These are phyloP conservation scores for Coemansia erecta DNA, from an alignment of 192 early-diverging fungal genomes.

Conservation along the genomic window DNA sequence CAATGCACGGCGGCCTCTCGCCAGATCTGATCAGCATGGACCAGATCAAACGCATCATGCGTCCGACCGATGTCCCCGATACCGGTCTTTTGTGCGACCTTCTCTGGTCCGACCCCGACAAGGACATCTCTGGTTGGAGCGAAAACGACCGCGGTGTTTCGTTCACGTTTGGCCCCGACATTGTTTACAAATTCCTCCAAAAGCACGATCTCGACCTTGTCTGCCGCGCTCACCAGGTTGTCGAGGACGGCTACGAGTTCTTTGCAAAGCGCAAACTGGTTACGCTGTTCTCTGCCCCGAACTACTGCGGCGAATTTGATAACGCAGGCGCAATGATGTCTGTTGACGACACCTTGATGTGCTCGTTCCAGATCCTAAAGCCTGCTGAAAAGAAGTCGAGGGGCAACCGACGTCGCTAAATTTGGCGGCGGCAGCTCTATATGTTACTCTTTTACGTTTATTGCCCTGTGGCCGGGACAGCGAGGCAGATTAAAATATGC, in stretches of 20 bases:
- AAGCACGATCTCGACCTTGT: slow-evolving; percentile 97
- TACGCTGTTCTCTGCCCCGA: slow-evolving; percentile 95
- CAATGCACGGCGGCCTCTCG: slow-evolving; percentile 97
- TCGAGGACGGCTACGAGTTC: slow-evolving; percentile 98
- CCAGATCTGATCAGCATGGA: slow-evolving; percentile 97
- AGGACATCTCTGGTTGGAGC: slow-evolving; percentile 92
- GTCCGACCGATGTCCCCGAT: slow-evolving; percentile 97
- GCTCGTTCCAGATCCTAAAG: slow-evolving; percentile 92
- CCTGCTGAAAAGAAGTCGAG: slow-evolving; percentile 75
- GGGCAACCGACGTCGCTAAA: slow-evolving; percentile 41
- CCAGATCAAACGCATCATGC: slow-evolving; percentile 94
- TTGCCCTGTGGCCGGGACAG: not conserved
- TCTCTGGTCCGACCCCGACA: slow-evolving; percentile 97
- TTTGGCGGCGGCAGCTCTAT: not conserved
- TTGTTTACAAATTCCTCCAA: slow-evolving; percentile 89
- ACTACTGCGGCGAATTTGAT: slow-evolving; percentile 92
- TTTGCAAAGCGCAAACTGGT: slow-evolving; percentile 96
- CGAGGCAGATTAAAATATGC: not conserved
- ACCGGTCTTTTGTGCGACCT: slow-evolving; percentile 94
- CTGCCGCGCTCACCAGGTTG: slow-evolving; percentile 97
- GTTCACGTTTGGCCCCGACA: slow-evolving; percentile 95
- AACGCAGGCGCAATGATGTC: slow-evolving; percentile 90
- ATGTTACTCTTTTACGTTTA: not conserved
- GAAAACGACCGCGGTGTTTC: slow-evolving; percentile 96
- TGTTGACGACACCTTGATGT: slow-evolving; percentile 81